Percentiles rank a stretch among this genome's conserved stretches.
phyloP scores from a whole-genome alignment of 164 flowering plant species.

The Vitis rotundifolia region DNA sequence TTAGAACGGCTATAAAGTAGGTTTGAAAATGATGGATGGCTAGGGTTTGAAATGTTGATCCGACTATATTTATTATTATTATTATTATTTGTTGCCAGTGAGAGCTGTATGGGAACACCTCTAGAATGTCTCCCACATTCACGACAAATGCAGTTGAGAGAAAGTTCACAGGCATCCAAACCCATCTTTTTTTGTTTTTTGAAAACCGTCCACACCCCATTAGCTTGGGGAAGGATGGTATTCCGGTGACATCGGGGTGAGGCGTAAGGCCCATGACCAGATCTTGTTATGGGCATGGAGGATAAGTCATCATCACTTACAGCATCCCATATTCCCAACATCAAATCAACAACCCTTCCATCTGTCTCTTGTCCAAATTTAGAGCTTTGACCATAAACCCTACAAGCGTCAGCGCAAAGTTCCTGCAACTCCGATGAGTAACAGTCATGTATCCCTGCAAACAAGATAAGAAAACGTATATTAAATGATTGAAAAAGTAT shows the following conservation, averaged over 20 bases:
- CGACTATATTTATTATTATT: neutral
- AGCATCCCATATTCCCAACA: conserved; percentile 32
- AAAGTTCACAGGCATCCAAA: conserved; percentile 35
- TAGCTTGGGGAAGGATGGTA: conserved; percentile 46
- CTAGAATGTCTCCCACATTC: conserved; percentile 43
- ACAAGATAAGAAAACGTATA: neutral
- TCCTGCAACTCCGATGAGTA: conserved; percentile 24
- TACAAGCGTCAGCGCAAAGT: conserved; percentile 19
- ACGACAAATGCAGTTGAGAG: conserved; percentile 37
- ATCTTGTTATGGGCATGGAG: conserved; percentile 49
- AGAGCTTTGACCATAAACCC: conserved; percentile 20
- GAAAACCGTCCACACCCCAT: conserved; percentile 39
- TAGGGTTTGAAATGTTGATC: no score
- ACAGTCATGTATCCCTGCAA: conserved; percentile 19
- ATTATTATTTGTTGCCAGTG: no score
- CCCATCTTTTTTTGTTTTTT: conserved; percentile 31
- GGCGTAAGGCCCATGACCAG: conserved; percentile 33
- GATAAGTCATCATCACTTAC: conserved; percentile 35
- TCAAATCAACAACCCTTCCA: conserved; percentile 19
- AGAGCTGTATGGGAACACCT: conserved; percentile 31
- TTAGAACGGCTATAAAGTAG: no score
- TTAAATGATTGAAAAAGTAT: no score
- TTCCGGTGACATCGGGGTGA: conserved; percentile 34
- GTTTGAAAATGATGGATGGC: no score
- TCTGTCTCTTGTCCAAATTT: conserved; percentile 18